phyloP scores from a whole-genome alignment of 805 yeast genomes.

The Saccharomycopsis schoenii region DNA sequence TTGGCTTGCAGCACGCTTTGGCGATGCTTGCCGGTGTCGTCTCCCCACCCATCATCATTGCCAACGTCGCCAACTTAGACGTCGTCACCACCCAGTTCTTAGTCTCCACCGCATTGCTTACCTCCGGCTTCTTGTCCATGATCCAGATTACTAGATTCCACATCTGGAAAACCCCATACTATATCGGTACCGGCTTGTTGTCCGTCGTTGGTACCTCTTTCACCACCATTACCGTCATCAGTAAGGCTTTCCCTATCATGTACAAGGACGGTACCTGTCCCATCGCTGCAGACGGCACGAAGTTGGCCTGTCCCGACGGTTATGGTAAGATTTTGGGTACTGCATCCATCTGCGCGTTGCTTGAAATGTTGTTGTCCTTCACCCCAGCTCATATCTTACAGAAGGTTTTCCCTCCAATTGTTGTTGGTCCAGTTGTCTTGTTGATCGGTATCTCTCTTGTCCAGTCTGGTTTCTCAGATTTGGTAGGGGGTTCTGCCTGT shows the following conservation, averaged over 20 bases:
- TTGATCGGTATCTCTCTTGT: slow-evolving; percentile 69
- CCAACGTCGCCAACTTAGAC: slow-evolving; percentile 50
- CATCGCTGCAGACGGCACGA: slow-evolving; percentile 48
- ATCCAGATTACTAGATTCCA: slow-evolving; percentile 78
- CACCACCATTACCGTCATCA: slow-evolving; percentile 75
- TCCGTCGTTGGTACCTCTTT: slow-evolving; percentile 90
- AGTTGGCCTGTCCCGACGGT: slow-evolving; percentile 78
- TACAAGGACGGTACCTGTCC: slow-evolving; percentile 64
- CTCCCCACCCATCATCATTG: slow-evolving; percentile 71
- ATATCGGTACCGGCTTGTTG: slow-evolving; percentile 77
- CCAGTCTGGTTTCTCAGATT: slow-evolving; percentile 66
- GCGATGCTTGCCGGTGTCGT: slow-evolving; percentile 91
- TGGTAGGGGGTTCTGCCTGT: slow-evolving; percentile 83
- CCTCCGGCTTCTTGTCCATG: slow-evolving; percentile 57
- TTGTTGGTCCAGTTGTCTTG: slow-evolving; percentile 88
- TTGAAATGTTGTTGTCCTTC: slow-evolving; percentile 67
- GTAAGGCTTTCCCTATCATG: slow-evolving; percentile 72
- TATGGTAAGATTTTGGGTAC: slow-evolving; percentile 84
- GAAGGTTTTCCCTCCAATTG: slow-evolving; percentile 75
- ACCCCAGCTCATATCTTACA: slow-evolving; percentile 65
- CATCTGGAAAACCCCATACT: slow-evolving; percentile 62
- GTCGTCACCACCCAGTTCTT: slow-evolving; percentile 44
- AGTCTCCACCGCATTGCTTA: slow-evolving; percentile 64
- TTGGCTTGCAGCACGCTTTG: slow-evolving; percentile 81
- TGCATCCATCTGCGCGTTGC: slow-evolving; percentile 63